A percentile compares a stretch with the other conserved stretches of the same genome.
Evolutionary conservation across 1,284 basidiomycete species (phyloP).

Genomic region (Cryptococcus sp.): DNA sequence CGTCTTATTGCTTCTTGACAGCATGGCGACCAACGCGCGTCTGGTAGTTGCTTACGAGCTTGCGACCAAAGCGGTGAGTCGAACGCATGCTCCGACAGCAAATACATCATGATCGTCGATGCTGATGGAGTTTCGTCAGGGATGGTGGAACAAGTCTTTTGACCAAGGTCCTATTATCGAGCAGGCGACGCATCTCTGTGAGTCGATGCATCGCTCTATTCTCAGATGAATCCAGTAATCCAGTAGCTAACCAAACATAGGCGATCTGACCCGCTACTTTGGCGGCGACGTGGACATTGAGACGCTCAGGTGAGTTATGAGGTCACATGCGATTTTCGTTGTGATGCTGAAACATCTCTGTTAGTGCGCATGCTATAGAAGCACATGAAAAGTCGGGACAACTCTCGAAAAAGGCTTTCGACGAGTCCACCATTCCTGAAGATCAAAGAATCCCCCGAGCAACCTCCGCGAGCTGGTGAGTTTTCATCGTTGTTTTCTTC

Average conservation of each 20-base stretch:
- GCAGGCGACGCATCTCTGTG: constrained; percentile 58
- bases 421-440: constrained; percentile 54
- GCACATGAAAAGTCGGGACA: constrained; percentile 54
- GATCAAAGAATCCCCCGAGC: constrained; percentile 52
- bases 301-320: constrained; percentile 52
- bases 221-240: not conserved
- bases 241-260: constrained; percentile 38
- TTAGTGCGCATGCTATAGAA: constrained; percentile 40
- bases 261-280: constrained; percentile 55
- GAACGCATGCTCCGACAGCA: not conserved
- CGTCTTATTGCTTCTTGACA: constrained; percentile 4
- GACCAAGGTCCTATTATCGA: constrained; percentile 58
- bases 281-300: constrained; percentile 59
- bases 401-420: constrained; percentile 54
- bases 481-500: constrained; percentile 14
- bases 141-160: constrained; percentile 60
- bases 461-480: constrained; percentile 53
- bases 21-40: constrained; percentile 57
- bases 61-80: constrained; percentile 38
- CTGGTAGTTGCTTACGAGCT: constrained; percentile 56
- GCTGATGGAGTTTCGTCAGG: constrained; percentile 19
- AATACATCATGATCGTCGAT: constrained; percentile 24
- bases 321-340: not conserved
- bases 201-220: constrained; percentile 7
- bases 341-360: constrained; percentile 6